Evolutionary conservation across 2,329 filamentous ascomycete species (phyloP).

Genomic region (Blastomyces silverae): DNA sequence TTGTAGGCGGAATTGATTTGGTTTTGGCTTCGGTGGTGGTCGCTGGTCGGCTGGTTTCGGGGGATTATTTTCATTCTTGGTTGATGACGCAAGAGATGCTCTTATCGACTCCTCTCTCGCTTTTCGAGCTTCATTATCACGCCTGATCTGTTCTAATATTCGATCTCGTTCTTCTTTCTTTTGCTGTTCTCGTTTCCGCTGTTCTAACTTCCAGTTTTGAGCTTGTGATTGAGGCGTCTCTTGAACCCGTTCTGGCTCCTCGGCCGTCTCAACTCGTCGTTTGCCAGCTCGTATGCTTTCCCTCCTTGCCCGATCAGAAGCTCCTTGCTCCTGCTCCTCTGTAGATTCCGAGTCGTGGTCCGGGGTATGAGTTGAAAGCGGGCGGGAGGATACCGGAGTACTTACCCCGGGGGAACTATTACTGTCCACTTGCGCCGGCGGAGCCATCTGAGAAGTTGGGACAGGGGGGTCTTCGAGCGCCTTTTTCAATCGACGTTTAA

Average conservation of each 20-base stretch:
- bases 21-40: slow-evolving; percentile 14
- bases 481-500: slow-evolving; percentile 51
- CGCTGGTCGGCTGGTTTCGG: slow-evolving; percentile 14
- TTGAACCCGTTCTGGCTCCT: background rate
- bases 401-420: slow-evolving; percentile 7
- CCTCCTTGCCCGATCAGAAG: slow-evolving; percentile 22
- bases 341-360: slow-evolving; percentile 20
- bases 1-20: slow-evolving; percentile 56
- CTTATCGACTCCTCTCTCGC: slow-evolving; percentile 44
- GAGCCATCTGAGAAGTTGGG: slow-evolving; percentile 5
- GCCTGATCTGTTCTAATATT: slow-evolving; percentile 67
- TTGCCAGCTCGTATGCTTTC: slow-evolving; percentile 26
- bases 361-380: slow-evolving; percentile 16
- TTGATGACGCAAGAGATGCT: slow-evolving; percentile 11
- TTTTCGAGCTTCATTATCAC: slow-evolving; percentile 64
- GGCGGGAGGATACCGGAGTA: slow-evolving; percentile 15
- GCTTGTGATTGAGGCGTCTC: slow-evolving; percentile 38
- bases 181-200: slow-evolving; percentile 58
- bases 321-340: slow-evolving; percentile 15
- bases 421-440: background rate
- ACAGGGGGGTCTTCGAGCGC: slow-evolving; percentile 32
- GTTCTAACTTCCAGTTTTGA: slow-evolving; percentile 47
- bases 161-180: slow-evolving; percentile 62
- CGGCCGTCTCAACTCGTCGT: slow-evolving; percentile 13
- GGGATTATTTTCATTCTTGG: slow-evolving; percentile 18